Evolutionary conservation across 2,329 filamentous ascomycete species (phyloP).

Genomic region (Claviceps lovelessii): DNA sequence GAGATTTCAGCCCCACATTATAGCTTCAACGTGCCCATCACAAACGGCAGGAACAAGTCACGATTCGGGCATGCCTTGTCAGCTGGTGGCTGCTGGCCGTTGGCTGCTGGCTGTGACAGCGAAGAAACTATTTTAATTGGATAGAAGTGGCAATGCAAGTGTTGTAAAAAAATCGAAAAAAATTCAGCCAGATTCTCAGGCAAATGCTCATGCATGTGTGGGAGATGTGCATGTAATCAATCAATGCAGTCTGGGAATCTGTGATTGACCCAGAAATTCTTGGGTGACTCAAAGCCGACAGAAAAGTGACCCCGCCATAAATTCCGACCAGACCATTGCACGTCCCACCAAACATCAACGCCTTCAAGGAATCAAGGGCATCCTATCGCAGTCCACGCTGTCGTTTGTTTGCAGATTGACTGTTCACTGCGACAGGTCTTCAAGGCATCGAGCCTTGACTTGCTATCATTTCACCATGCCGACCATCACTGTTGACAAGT

Average conservation of each 20-base stretch:
- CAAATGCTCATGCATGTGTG: too few species aligned
- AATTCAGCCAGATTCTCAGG: too few species aligned
- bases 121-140: too few species aligned
- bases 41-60: not conserved
- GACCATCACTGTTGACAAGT: constrained; percentile 94
- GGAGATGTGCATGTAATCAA: too few species aligned
- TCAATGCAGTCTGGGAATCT: too few species aligned
- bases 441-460: constrained; percentile 10
- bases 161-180: too few species aligned
- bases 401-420: too few species aligned
- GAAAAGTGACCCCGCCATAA: constrained; percentile 3
- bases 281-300: constrained; percentile 1
- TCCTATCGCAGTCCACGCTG: not conserved
- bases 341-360: constrained; percentile 4
- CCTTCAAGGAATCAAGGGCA: not conserved
- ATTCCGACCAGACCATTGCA: not conserved
- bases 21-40: not conserved
- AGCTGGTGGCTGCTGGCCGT: not conserved
- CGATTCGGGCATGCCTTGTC: not conserved
- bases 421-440: not conserved
- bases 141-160: too few species aligned
- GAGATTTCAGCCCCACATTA: not conserved
- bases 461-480: constrained; percentile 49
- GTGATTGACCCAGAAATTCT: not conserved
- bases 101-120: too few species aligned